Evolutionary conservation across 2,329 filamentous ascomycete species (phyloP).

Genomic region (Epichloe sp.): DNA sequence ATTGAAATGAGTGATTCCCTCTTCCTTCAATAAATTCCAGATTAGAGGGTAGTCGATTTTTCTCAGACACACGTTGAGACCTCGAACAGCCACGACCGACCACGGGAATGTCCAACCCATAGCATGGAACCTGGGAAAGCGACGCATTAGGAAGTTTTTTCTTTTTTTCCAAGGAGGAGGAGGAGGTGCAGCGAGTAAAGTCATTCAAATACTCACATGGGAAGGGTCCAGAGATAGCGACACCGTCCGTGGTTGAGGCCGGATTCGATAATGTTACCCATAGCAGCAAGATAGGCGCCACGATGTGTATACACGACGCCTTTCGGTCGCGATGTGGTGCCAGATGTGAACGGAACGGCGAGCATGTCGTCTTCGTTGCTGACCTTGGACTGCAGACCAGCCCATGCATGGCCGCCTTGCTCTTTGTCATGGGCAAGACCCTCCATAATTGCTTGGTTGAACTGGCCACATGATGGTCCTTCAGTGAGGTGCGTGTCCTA

Average conservation of each 20-base stretch:
- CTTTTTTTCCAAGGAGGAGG: too few species aligned
- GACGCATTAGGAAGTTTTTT: not conserved
- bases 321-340: slow-evolving; percentile 83
- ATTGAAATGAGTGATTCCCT: slow-evolving; percentile 87
- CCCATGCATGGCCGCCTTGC: slow-evolving; percentile 62
- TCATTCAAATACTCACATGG: slow-evolving; percentile 47
- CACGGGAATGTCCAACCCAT: slow-evolving; percentile 82
- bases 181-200: too few species aligned
- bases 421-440: slow-evolving; percentile 59
- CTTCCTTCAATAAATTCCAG: slow-evolving; percentile 76
- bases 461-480: slow-evolving; percentile 63
- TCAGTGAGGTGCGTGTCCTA: slow-evolving; percentile 68
- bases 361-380: slow-evolving; percentile 68
- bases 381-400: slow-evolving; percentile 55
- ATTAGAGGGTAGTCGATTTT: slow-evolving; percentile 94
- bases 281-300: slow-evolving; percentile 68
- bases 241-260: slow-evolving; percentile 66
- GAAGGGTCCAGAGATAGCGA: slow-evolving; percentile 82
- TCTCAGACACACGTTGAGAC: slow-evolving; percentile 87
- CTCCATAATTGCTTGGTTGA: slow-evolving; percentile 71
- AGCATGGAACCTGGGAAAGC: slow-evolving; percentile 43
- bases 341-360: slow-evolving; percentile 85
- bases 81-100: slow-evolving; percentile 83
- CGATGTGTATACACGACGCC: slow-evolving; percentile 88
- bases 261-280: slow-evolving; percentile 81